A percentile compares a stretch with the other conserved stretches of the same genome.
Evolutionary conservation across 768 basidiomycete species (phyloP).

Genomic region (Phaeotremella skinneri): DNA sequence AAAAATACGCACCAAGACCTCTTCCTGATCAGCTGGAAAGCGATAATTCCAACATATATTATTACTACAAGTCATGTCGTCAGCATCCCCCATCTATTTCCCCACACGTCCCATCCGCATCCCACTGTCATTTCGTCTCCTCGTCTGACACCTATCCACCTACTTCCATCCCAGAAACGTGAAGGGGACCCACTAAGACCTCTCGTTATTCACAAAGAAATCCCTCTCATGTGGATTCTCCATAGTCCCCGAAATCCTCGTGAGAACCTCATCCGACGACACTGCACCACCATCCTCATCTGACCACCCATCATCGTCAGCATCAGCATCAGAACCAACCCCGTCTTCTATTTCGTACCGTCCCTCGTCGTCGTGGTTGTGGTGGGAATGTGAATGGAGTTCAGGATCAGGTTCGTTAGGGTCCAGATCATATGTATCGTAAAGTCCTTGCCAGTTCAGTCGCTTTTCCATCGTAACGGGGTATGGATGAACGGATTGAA

Average conservation of each 20-base stretch:
- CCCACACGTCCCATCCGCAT: too few species aligned
- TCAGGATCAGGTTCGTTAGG: background rate
- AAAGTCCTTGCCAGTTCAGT: conserved; percentile 2
- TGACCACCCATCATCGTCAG: background rate
- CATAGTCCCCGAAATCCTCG: background rate
- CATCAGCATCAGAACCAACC: too few species aligned
- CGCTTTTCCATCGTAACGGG: too few species aligned
- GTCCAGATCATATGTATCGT: background rate
- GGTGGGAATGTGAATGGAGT: too few species aligned
- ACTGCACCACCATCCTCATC: background rate
- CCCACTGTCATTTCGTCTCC: too few species aligned
- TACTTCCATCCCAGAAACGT: background rate
- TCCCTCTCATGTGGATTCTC: background rate
- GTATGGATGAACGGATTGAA: too few species aligned
- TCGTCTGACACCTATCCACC: too few species aligned
- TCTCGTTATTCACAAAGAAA: background rate
- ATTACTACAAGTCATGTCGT: conserved; percentile 15
- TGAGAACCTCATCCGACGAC: background rate
- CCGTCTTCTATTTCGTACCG: too few species aligned
- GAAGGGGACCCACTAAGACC: background rate
- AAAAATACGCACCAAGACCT: conserved; percentile 15
- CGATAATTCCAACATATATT: conserved; percentile 17
- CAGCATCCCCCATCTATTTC: background rate
- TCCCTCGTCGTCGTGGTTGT: too few species aligned
- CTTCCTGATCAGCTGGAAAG: conserved; percentile 20